Conservation (phyloP, 2,329 filamentous ascomycete genomes). For the Periconia digitata region DNA sequence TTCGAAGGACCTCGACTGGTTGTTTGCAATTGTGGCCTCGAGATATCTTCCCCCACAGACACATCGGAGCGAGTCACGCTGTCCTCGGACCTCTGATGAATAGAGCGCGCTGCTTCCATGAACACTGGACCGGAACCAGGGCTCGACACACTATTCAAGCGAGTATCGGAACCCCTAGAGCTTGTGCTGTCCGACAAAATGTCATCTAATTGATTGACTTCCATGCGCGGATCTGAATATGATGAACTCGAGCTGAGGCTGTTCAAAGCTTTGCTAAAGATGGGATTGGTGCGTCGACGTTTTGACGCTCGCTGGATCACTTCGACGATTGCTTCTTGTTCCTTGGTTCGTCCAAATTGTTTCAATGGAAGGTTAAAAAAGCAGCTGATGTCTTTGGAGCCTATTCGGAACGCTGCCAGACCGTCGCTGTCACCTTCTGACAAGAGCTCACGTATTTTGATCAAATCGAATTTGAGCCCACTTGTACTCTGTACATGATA, state of each 20-base stretch:
- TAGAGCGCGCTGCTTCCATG: conserved; percentile 26
- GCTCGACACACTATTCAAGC: conserved; percentile 39
- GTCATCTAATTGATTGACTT: conserved; percentile 53
- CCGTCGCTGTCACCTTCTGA: conserved; percentile 72
- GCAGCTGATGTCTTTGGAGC: conserved; percentile 83
- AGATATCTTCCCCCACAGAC: conserved; percentile 24
- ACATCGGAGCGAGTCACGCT: conserved; percentile 26
- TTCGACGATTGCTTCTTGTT: conserved; percentile 67
- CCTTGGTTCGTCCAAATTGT: conserved; percentile 77
- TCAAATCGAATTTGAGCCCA: conserved; percentile 79
- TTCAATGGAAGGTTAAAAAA: conserved; percentile 83
- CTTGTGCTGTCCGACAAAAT: conserved; percentile 52
- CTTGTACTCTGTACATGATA: conserved; percentile 51
- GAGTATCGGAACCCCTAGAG: conserved; percentile 56
- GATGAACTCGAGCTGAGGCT: conserved; percentile 58
- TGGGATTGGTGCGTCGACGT: conserved; percentile 53
- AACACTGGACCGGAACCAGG: conserved; percentile 19
- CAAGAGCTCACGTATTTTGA: conserved; percentile 72
- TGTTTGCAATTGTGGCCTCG: conserved; percentile 24
- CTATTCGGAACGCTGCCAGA: conserved; percentile 74
- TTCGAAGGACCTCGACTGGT: conserved; percentile 27
- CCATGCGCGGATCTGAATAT: conserved; percentile 53
- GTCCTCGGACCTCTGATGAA: conserved; percentile 34
- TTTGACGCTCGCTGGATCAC: conserved; percentile 75
- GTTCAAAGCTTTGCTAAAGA: conserved; percentile 46